Evolutionary conservation across 2,329 filamentous ascomycete species (phyloP), one percentile per base, ranked within the genome.

Genomic region (Fusarium penzigii): DNA sequence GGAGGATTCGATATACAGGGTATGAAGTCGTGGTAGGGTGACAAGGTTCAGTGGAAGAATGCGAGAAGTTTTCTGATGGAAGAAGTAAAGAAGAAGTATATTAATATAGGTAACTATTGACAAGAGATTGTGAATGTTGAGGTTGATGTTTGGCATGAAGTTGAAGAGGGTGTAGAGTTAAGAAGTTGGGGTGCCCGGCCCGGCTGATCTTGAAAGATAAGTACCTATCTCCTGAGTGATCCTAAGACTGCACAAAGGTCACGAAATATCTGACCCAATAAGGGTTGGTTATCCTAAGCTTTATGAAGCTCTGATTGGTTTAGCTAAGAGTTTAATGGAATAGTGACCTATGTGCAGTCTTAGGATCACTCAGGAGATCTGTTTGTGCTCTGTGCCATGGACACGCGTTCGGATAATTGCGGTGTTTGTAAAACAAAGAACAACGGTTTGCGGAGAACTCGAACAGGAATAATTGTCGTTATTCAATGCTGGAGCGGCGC

Each of bases 141-240:
- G 3, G 32, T 36, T 38, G 46, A 36, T 45, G 29, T 47, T 47
- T 41, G 45, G 51, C 49, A 60, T 48, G 51, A 46, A 46, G 40
- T 36, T 36, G 49, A 50, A 38, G 41, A 58, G 38, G 39, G 44
- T 46, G 43, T 36, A 41, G 51, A 41, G 17, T n/a, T 17, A 32
- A 56, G 46, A 50, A 55, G 46, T 38, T 44, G 57, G 57, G 53
- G 45, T 43, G 51, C 14, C 39, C 57, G 54, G 51, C 42, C 54
- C 46, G 54, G 39, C 42, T 46, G 38, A 44, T 44, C 48, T 38
- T 39, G 39, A 46, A 46, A 5, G 20, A 25, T 25, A 25, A 25
- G 20, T 51, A 41, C 40, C 53, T 38, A 44, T 40, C 13, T 14
- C 20, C 36, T 46, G 46, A 36, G 32, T n/a, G n/a, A 47, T 42